These are phyloP conservation scores for Flaveria brownii DNA, from an alignment of 129 eudicot genomes.

Conservation along the genomic window DNA sequence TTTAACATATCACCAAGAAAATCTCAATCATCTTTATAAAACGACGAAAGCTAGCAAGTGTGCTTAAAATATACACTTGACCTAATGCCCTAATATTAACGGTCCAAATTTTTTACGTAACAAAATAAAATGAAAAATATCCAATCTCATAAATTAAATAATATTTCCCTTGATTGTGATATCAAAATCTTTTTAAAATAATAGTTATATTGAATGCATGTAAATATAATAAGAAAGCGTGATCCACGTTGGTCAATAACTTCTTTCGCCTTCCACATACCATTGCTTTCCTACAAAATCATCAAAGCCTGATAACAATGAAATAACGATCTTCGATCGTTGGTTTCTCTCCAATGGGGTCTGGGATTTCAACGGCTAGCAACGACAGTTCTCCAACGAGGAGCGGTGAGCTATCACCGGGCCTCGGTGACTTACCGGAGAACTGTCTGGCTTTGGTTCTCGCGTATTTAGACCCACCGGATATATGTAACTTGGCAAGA, in stretches of 20 bases:
- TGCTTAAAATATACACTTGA: background rate
- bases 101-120: background rate
- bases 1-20: background rate
- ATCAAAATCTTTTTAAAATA: background rate
- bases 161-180: background rate
- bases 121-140: background rate
- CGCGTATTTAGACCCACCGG: conserved; percentile 47
- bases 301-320: background rate
- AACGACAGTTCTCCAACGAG: background rate
- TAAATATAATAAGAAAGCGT: conserved; percentile 39
- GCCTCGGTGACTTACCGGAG: conserved; percentile 73
- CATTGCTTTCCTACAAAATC: conserved; percentile 18
- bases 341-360: conserved; percentile 43
- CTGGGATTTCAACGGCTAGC: conserved; percentile 37
- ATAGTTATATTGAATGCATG: background rate
- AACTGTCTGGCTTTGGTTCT: conserved; percentile 65
- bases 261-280: conserved; percentile 29
- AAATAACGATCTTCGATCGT: background rate
- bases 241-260: conserved; percentile 39
- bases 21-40: background rate
- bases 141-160: conserved; percentile 7
- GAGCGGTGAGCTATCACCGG: conserved; percentile 1
- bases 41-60: background rate
- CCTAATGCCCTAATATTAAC: background rate
- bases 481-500: conserved; percentile 56